phyloP scores from a whole-genome alignment of 2,329 filamentous ascomycete genomes.

The Immersiporthe knoxdaviesiana region DNA sequence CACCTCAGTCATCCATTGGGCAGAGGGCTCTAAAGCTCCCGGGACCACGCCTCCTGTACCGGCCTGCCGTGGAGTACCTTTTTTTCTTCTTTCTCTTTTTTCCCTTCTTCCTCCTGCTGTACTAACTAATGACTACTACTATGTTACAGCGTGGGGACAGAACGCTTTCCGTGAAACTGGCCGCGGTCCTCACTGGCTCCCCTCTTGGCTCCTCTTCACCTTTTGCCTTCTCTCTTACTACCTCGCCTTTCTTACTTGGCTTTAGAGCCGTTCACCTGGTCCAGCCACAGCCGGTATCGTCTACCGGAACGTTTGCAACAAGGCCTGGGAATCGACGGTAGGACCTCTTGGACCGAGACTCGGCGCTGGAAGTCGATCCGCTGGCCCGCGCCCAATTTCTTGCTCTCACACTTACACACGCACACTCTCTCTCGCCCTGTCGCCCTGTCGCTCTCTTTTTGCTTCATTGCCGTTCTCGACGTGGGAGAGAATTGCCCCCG shows the following conservation, averaged over 20 bases:
- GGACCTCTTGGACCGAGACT: conserved; percentile 7
- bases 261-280: background rate
- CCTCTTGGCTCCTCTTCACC: background rate
- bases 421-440: background rate
- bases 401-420: background rate
- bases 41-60: conserved; percentile 7
- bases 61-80: background rate
- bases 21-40: too few species aligned
- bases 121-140: background rate
- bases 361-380: conserved; percentile 10
- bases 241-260: background rate
- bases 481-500: background rate
- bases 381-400: background rate
- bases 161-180: background rate
- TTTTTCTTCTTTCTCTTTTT: too few species aligned
- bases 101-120: too few species aligned
- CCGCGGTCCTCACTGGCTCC: background rate
- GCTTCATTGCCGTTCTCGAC: background rate
- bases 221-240: background rate
- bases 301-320: conserved; percentile 14
- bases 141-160: background rate
- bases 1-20: background rate
- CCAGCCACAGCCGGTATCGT: conserved; percentile 8
- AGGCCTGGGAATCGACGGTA: background rate
- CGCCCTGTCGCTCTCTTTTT: background rate